Evolutionary conservation across 2,329 filamentous ascomycete species (phyloP), one percentile per base, ranked within the genome.

Genomic region (Pseudocercospora cruenta): DNA sequence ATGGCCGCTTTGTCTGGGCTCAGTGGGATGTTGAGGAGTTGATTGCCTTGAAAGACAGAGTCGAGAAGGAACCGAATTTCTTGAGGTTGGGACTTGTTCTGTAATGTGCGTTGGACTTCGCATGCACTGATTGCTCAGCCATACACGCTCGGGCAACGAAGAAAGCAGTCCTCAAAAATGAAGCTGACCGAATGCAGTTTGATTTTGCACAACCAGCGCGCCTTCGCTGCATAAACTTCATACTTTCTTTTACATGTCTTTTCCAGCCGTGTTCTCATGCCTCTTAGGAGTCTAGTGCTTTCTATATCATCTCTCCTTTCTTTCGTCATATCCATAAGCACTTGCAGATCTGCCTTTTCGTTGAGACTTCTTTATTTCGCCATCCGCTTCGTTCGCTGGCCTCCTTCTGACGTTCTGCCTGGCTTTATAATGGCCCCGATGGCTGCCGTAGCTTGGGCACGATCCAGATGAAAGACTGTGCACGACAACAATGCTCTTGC

Each of bases 1-100:
- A 78, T 66, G 80, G 80, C 1, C 71, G 78, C 9, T 77, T 72
- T 65, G 47, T 69, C 22, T 72, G 71, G 71, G 68, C 70, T 28
- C 64, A 71, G n/a, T 73, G 71, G 71, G 70, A 73, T 62, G 60
- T 73, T 22, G 66, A 69, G 58, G 71, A 73, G 70, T 24, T 73
- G 43, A 43, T 70, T 12, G 62, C 47, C 10, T 47, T 67, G 57
- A 68, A 66, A 55, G 62, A 63, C 22, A 65, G 61, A 45, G 63
- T 65, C 39, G 55, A 54, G 28, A 63, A 64, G 24, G 67, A 73
- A 19, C 67, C 63, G 10, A 49, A 24, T 16, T 71, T 72, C 26
- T 58, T 75, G 57, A 72, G 61, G 53, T 62, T 72, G 43, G 68
- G 67, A 2, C 47, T 74, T 45, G 57, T 69, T 26, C n/a, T n/a